Base-by-base conservation (phyloP, 106 monocot genomes). In the Platanthera zijinensis region DNA sequence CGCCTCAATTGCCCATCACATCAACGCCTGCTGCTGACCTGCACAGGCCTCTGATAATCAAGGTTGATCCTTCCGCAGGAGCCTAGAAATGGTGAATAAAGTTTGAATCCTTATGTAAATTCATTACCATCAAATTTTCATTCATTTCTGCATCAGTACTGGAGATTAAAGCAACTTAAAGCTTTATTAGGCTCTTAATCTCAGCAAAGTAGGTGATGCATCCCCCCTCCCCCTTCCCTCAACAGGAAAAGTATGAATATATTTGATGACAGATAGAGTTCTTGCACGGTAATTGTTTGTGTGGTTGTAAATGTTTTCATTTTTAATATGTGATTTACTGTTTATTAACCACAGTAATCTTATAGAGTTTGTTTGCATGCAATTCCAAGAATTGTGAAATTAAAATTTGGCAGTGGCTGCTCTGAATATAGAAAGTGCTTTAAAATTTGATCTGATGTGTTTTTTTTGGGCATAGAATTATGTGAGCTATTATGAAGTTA, bases 41-140 rank as follows among this genome's bases (percentile, higher is more conserved):
- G 48, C 73, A 77, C 17, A 85, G 85, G 56, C 93, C 90, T 48
- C 90, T 96, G 71, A 80, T 96, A 50, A 91, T 93, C 61, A 88
- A 87, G 76, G 82, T 91, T 15, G 93, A 93, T 50, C 19, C 85
- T 4, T 66, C 86, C 10, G 79, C 51, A 15, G 79, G 87, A 18
- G 79, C 82, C 51, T 85, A 82, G 30, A 75, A 83, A 54, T 83
- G 77, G 57, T 85, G 69, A 81, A 10, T 22, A 5, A 17, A 53
- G 5, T 70, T 70, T 70, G 5, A 25, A 67, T 25, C 12, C 22
- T 10, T 14, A 10, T 53, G 67, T 70, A 70, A 11, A 70, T 70
- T 70, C 48, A 17, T 47, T n/a, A 70, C 48, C 70, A 48, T 70
- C 70, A 28, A 15, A 48, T 48, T 15, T 5, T 67, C 10, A 11